phyloP scores from a whole-genome alignment of 2,329 filamentous ascomycete genomes.

The Verticillium klebahnii region DNA sequence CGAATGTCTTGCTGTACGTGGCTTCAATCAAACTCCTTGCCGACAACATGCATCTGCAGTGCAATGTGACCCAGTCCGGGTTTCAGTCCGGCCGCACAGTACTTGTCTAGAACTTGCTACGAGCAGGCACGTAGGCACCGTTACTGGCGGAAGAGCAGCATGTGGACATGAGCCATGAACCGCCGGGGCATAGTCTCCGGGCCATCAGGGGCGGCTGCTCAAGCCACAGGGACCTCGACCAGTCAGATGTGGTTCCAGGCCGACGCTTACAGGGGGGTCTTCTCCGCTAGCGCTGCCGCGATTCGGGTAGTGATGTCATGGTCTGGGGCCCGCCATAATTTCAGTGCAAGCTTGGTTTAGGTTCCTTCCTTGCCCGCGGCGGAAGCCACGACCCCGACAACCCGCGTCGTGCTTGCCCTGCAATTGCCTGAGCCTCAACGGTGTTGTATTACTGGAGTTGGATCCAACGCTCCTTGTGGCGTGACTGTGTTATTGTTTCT shows the following conservation, averaged over 20 bases:
- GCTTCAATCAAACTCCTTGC: not conserved
- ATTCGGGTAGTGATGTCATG: conserved; percentile 5
- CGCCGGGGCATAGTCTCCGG: conserved; percentile 1
- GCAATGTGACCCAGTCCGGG: not conserved
- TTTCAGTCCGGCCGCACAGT: no score
- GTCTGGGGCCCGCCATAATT: not conserved
- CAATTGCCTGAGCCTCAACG: not conserved
- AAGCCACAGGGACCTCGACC: not conserved
- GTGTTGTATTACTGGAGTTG: not conserved
- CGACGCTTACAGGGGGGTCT: not conserved
- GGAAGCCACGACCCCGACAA: not conserved
- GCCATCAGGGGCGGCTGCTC: not conserved
- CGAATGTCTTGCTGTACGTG: not conserved
- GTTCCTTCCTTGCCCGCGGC: not conserved
- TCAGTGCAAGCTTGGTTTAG: not conserved
- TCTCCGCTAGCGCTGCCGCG: not conserved
- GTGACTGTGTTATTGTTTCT: not conserved
- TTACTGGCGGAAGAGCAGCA: not conserved
- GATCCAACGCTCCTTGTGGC: not conserved
- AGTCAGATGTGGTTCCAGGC: not conserved
- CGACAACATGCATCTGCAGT: not conserved
- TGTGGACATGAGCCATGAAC: not conserved
- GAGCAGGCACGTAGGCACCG: not conserved
- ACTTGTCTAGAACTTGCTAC: no score
- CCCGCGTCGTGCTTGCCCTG: not conserved